These are phyloP conservation scores for Monosporascus sp. DNA, from an alignment of 2,329 filamentous ascomycete species.

Conservation along the genomic window DNA sequence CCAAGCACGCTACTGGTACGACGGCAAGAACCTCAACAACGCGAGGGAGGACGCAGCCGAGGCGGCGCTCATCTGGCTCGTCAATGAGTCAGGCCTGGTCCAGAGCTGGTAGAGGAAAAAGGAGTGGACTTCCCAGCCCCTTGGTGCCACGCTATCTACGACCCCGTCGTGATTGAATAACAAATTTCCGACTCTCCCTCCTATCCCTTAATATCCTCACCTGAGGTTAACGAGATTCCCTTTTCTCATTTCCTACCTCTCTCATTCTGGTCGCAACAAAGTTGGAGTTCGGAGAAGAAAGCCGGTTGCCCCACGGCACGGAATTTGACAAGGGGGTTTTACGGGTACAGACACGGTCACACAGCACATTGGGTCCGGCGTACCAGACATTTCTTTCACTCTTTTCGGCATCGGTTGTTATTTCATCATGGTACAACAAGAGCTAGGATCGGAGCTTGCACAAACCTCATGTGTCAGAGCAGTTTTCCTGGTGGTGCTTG, in stretches of 20 bases:
- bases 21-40: slow-evolving; percentile 81
- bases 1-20: slow-evolving; percentile 84
- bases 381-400: slow-evolving; percentile 5
- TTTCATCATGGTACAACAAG: background rate
- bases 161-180: background rate
- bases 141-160: slow-evolving; percentile 1
- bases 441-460: background rate
- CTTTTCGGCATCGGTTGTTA: background rate
- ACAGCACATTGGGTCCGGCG: slow-evolving; percentile 14
- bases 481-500: background rate
- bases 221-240: slow-evolving; percentile 8
- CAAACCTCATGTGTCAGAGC: background rate
- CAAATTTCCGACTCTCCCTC: slow-evolving; percentile 5
- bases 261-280: slow-evolving; percentile 20
- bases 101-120: slow-evolving; percentile 13
- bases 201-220: slow-evolving; percentile 11
- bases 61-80: slow-evolving; percentile 60
- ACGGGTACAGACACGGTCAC: slow-evolving; percentile 7
- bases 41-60: slow-evolving; percentile 90
- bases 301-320: slow-evolving; percentile 22
- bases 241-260: slow-evolving; percentile 14
- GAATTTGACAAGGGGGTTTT: slow-evolving; percentile 6
- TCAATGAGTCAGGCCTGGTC: slow-evolving; percentile 29
- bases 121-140: background rate
- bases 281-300: slow-evolving; percentile 25